Conservation (phyloP, 495 filamentous ascomycete genomes). For the Neurospora tetraspora region DNA sequence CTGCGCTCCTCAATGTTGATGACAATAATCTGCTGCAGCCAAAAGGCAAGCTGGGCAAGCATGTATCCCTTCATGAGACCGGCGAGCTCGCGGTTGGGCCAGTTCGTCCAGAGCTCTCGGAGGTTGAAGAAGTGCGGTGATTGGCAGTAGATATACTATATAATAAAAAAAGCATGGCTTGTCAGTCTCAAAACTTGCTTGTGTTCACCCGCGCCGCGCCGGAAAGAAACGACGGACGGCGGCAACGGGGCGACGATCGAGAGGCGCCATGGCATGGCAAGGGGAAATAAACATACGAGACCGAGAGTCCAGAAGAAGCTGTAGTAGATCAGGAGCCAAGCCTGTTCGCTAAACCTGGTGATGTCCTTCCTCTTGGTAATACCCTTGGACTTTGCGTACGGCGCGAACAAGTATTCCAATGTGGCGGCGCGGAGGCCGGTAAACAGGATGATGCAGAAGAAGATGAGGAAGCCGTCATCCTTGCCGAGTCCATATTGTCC, state of each 20-base stretch:
- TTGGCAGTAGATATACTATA: conserved; percentile 68
- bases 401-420: conserved; percentile 79
- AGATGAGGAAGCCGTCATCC: conserved; percentile 71
- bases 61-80: conserved; percentile 84
- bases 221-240: not conserved
- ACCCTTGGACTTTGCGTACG: conserved; percentile 58
- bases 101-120: conserved; percentile 69
- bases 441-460: conserved; percentile 71
- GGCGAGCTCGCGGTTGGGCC: conserved; percentile 63
- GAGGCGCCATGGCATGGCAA: not conserved
- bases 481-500: conserved; percentile 63
- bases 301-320: conserved; percentile 69
- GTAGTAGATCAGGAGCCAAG: conserved; percentile 79
- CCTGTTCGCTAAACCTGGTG: conserved; percentile 84
- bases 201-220: not conserved
- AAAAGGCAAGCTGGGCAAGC: conserved; percentile 83
- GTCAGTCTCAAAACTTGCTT: conserved; percentile 11
- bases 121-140: conserved; percentile 74
- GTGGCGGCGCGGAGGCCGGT: conserved; percentile 74
- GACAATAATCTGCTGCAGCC: conserved; percentile 87
- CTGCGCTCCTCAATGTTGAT: conserved; percentile 88
- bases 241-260: not conserved
- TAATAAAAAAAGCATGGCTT: not conserved
- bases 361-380: conserved; percentile 62
- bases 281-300: conserved; percentile 51